Base-by-base conservation (phyloP, 2,329 filamentous ascomycete genomes). In the Fusarium bactridioides region DNA sequence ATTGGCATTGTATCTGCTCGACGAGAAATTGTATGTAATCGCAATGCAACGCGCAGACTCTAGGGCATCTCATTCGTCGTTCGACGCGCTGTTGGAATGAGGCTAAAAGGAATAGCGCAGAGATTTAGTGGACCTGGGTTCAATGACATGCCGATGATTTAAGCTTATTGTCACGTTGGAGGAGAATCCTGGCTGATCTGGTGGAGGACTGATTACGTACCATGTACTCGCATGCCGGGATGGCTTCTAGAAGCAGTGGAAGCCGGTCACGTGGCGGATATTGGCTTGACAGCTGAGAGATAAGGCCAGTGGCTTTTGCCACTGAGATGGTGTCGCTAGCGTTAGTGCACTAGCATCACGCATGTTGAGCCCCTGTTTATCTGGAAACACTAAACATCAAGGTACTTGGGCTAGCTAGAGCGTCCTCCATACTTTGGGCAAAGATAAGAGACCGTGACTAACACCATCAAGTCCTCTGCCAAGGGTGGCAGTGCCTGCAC, bases 401-500 rank as follows among this genome's bases (percentile, higher is more conserved):
- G 67, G 56, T 76, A 76, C 74, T 44, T 73, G 25, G 18, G 23
- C 55, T 55, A 77, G 74, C 74, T 76, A 76, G 74, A 71, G 68
- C 54, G 27, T 67, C 44, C 63, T 54, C 38, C 58, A 61, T 43
- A 44, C 31, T 69, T 51, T 71, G 44, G 63, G 73, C 66, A 70
- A 47, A 72, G 64, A 69, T 69, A 67, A 73, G 66, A 69, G 38
- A 37, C 57, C 25, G 27, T 57, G 64, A 67, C 74, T 76, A 76
- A 76, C 74, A 76, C 54, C 29, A 29, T 64, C 45, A 61, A 55
- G 63, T 70, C 50, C 66, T 64, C n/a, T 68, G 61, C 55, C 62
- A 62, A 66, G 63, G 37, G 74, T 63, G 74, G 74, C 74, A 77
- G 74, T 76, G 74, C 73, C 67, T 74, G 74, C 74, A 76, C 55